Evolutionary conservation across 176 grass and related monocot species (phyloP).

Genomic region (Poa annua): DNA sequence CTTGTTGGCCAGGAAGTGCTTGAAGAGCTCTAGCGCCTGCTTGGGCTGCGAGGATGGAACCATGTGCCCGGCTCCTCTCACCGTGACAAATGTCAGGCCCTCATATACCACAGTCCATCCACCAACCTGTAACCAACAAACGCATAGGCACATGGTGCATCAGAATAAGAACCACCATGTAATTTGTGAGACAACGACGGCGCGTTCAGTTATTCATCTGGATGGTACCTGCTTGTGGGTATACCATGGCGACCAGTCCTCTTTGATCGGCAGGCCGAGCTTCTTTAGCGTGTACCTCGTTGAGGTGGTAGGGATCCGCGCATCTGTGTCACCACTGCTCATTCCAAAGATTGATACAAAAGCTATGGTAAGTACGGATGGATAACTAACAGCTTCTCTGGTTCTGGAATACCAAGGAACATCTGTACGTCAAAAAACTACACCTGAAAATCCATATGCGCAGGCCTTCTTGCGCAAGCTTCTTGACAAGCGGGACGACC

Average conservation of each 20-base stretch:
- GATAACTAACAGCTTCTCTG: neutral
- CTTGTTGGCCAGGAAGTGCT: slow-evolving; percentile 44
- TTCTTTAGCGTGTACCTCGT: slow-evolving; percentile 62
- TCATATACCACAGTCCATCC: slow-evolving; percentile 62
- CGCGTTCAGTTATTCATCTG: neutral
- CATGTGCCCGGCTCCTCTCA: slow-evolving; percentile 53
- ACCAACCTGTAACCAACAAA: slow-evolving; percentile 47
- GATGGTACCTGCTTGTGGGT: slow-evolving; percentile 47
- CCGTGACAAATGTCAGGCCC: slow-evolving; percentile 60
- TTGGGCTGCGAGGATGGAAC: slow-evolving; percentile 41
- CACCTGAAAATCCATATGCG: slow-evolving; percentile 51
- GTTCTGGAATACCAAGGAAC: neutral
- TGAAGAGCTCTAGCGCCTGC: slow-evolving; percentile 38
- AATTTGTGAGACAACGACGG: neutral
- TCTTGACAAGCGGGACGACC: slow-evolving; percentile 51
- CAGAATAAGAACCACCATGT: neutral
- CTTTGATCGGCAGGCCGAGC: slow-evolving; percentile 43
- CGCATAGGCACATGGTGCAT: neutral
- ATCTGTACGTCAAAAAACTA: neutral
- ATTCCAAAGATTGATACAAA: neutral
- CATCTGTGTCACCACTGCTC: slow-evolving; percentile 61
- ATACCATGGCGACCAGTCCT: slow-evolving; percentile 60
- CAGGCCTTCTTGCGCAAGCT: slow-evolving; percentile 49
- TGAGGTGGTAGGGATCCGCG: slow-evolving; percentile 56
- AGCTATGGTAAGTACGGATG: neutral